These are phyloP conservation scores for Psilocybe cyanescens DNA, from an alignment of 768 basidiomycete species.

Conservation along the genomic window DNA sequence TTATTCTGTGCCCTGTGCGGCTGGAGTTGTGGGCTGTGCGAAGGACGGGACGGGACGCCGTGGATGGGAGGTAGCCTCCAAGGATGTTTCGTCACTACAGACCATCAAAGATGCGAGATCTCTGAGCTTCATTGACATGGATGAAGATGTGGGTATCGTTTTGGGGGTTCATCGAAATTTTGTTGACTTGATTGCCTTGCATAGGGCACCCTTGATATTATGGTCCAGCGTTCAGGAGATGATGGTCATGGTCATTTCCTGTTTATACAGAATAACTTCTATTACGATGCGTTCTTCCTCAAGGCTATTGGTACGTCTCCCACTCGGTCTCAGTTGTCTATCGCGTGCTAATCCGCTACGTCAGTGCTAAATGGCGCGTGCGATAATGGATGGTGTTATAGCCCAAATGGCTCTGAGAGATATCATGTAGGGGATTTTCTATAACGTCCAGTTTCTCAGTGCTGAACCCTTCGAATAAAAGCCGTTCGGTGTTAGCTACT, in stretches of 20 bases:
- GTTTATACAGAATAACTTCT: constrained; percentile 97
- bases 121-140: constrained; percentile 86
- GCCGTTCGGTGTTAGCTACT: constrained; percentile 94
- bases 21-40: constrained; percentile 61
- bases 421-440: constrained; percentile 69
- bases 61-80: constrained; percentile 61
- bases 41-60: constrained; percentile 54
- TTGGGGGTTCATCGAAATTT: neutral
- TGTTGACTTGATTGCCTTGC: neutral
- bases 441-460: neutral
- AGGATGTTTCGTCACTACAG: constrained; percentile 64
- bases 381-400: constrained; percentile 75
- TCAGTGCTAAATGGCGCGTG: constrained; percentile 94
- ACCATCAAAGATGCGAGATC: constrained; percentile 78
- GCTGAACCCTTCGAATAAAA: constrained; percentile 31
- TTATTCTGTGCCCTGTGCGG: constrained; percentile 63
- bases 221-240: constrained; percentile 82
- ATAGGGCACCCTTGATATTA: constrained; percentile 89
- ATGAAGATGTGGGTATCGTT: constrained; percentile 79
- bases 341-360: too few species aligned
- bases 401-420: constrained; percentile 55
- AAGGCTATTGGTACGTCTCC: constrained; percentile 82
- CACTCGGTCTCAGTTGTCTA: neutral
- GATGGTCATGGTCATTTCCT: constrained; percentile 63
- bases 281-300: constrained; percentile 98